Evolutionary conservation across 371 early-diverging fungal species (phyloP).

Genomic region (Mucor lusitanicus): DNA sequence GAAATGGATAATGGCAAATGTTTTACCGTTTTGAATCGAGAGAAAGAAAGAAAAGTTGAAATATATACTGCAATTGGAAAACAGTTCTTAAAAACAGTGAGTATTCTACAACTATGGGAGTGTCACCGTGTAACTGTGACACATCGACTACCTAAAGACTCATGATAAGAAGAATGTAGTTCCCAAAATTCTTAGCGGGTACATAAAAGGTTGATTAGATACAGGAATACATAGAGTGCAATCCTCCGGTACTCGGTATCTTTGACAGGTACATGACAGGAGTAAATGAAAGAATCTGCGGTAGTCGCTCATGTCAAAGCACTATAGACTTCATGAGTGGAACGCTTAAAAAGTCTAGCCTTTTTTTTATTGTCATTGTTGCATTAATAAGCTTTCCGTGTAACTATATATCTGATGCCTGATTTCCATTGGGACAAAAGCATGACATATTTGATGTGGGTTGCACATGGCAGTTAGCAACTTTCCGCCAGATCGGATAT

Average conservation of each 20-base stretch:
- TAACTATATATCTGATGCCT: background rate
- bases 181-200: background rate
- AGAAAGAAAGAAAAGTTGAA: background rate
- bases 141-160: background rate
- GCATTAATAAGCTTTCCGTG: background rate
- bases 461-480: too few relatives aligned
- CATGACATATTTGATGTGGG: background rate
- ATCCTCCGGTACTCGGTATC: background rate
- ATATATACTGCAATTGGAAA: background rate
- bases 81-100: background rate
- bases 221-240: background rate
- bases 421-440: background rate
- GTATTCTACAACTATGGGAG: background rate
- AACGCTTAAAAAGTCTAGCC: background rate
- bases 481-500: too few relatives aligned
- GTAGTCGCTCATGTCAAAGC: too few relatives aligned
- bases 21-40: background rate
- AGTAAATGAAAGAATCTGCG: background rate
- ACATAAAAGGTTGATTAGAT: background rate
- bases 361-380: background rate
- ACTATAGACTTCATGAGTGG: too few relatives aligned
- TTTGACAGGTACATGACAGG: background rate
- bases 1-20: background rate
- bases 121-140: background rate
- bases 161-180: background rate